phyloP scores from a whole-genome alignment of 495 filamentous ascomycete genomes.

The Penicillium longicatenatum region DNA sequence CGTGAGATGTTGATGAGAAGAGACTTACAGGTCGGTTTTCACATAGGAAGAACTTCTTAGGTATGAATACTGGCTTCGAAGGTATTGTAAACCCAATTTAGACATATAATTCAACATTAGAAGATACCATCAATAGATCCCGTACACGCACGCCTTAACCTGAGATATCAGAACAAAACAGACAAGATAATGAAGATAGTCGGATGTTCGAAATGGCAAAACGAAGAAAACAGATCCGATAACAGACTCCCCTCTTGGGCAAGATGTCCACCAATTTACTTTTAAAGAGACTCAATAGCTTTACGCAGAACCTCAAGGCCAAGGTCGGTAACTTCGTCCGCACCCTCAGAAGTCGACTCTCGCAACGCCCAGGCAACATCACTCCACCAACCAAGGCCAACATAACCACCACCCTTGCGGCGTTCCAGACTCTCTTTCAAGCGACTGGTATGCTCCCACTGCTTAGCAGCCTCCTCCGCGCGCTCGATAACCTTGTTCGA shows the following conservation, averaged over 20 bases:
- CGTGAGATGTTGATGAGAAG: too few relatives aligned
- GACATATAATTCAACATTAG: background rate
- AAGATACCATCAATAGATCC: background rate
- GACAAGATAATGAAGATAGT: background rate
- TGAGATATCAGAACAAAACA: conserved; percentile 8
- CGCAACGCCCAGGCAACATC: conserved; percentile 84
- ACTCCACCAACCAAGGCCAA: conserved; percentile 87
- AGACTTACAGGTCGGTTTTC: too few relatives aligned
- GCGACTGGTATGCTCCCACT: conserved; percentile 93
- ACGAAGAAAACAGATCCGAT: background rate
- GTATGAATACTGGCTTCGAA: too few relatives aligned
- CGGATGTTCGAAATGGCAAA: background rate
- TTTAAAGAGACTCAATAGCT: conserved; percentile 74
- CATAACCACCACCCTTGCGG: conserved; percentile 70
- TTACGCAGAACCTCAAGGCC: conserved; percentile 71
- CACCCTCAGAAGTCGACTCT: conserved; percentile 43
- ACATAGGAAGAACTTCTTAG: too few relatives aligned
- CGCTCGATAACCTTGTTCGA: conserved; percentile 76
- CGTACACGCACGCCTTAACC: conserved; percentile 1
- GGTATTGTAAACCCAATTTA: background rate
- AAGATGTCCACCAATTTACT: conserved; percentile 19
- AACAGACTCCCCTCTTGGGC: background rate
- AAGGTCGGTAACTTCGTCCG: conserved; percentile 44
- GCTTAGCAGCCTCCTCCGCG: conserved; percentile 86
- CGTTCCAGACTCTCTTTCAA: conserved; percentile 86